These are phyloP conservation scores for Fusarium sp. DNA, from an alignment of 2,329 filamentous ascomycete species.

Conservation along the genomic window DNA sequence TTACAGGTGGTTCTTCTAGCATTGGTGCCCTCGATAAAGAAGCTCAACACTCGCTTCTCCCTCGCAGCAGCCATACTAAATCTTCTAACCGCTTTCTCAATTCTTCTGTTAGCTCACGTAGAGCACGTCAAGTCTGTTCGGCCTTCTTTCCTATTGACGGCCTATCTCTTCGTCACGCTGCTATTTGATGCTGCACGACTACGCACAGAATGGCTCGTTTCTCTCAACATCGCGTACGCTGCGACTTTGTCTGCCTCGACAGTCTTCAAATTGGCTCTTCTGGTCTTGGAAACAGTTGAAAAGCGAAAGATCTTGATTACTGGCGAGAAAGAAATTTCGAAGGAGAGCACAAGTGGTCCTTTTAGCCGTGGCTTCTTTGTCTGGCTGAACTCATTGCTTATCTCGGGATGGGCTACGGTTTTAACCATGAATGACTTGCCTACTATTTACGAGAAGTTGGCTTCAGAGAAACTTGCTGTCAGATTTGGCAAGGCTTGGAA, in stretches of 20 bases:
- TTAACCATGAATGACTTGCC: slow-evolving; percentile 48
- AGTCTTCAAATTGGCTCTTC: slow-evolving; percentile 42
- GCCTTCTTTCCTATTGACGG: slow-evolving; percentile 49
- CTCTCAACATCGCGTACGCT: slow-evolving; percentile 42
- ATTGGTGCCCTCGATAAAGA: slow-evolving; percentile 43
- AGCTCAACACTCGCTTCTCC: slow-evolving; percentile 46
- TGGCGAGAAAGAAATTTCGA: slow-evolving; percentile 57
- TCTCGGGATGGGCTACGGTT: slow-evolving; percentile 58
- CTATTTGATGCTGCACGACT: slow-evolving; percentile 51
- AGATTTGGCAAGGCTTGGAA: slow-evolving; percentile 44
- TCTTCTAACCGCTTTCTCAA: slow-evolving; percentile 45
- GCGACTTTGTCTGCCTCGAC: slow-evolving; percentile 41
- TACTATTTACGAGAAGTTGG: slow-evolving; percentile 48
- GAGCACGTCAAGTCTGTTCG: slow-evolving; percentile 52
- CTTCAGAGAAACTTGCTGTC: slow-evolving; percentile 45
- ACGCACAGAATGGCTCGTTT: slow-evolving; percentile 51
- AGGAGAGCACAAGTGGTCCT: slow-evolving; percentile 61
- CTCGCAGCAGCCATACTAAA: slow-evolving; percentile 48
- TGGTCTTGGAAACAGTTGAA: slow-evolving; percentile 49
- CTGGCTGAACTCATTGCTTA: slow-evolving; percentile 59
- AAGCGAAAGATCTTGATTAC: slow-evolving; percentile 51
- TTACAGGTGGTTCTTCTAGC: slow-evolving; percentile 46
- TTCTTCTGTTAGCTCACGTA: slow-evolving; percentile 47
- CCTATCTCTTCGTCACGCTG: slow-evolving; percentile 48
- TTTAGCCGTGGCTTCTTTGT: slow-evolving; percentile 50